A percentile compares a stretch with the other conserved stretches of the same genome.
Evolutionary conservation across 1,139 yeast genomes (phyloP).

Genomic region (Saccharomycopsis hybrid): DNA sequence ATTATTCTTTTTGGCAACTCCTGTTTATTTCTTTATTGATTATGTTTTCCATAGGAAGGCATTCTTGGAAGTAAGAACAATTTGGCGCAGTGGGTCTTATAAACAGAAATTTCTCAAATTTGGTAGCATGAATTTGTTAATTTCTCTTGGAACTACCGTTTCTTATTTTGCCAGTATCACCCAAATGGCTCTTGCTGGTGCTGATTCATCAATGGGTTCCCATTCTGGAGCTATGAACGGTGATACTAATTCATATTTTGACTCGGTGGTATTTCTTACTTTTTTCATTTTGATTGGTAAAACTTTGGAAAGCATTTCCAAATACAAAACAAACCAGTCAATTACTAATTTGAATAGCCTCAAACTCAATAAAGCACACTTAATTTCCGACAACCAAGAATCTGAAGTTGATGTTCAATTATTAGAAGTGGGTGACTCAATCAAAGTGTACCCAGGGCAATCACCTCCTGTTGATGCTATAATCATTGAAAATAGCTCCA

Average conservation of each 20-base stretch:
- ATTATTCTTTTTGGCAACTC: constrained; percentile 57
- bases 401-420: constrained; percentile 40
- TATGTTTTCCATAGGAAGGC: constrained; percentile 69
- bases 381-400: constrained; percentile 37
- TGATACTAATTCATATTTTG: constrained; percentile 62
- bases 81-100: constrained; percentile 58
- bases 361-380: constrained; percentile 45
- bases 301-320: constrained; percentile 58
- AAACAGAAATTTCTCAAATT: constrained; percentile 53
- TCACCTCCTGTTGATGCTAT: constrained; percentile 71
- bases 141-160: constrained; percentile 67
- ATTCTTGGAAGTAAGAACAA: constrained; percentile 45
- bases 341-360: constrained; percentile 46
- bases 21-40: constrained; percentile 70
- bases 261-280: constrained; percentile 69
- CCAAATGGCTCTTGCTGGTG: constrained; percentile 46
- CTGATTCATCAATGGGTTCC: constrained; percentile 22
- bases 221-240: constrained; percentile 31
- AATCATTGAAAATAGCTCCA: constrained; percentile 55
- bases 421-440: constrained; percentile 58
- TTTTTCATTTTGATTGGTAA: constrained; percentile 68
- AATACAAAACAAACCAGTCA: constrained; percentile 61
- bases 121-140: constrained; percentile 72
- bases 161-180: constrained; percentile 66
- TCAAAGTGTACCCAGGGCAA: constrained; percentile 57